Evolutionary conservation across 371 early-diverging fungal genomes (phyloP), one percentile per base, ranked within the genome.

Genomic region (Mucor racemosus): DNA sequence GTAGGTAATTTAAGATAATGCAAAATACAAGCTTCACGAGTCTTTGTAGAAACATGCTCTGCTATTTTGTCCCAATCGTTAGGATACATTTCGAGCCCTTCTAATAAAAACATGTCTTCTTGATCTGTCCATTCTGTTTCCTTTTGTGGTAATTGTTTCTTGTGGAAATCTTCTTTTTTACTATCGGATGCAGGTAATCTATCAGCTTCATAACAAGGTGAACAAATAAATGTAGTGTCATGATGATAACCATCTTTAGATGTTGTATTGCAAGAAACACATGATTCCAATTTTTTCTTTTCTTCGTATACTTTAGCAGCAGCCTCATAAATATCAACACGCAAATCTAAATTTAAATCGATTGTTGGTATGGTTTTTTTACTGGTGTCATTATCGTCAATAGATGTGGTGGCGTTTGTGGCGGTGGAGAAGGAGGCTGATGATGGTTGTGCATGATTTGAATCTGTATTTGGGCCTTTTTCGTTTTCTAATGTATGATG

Each of bases 11-110:
- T 65, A 5, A 83, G 69, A 44, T 74, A 83, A 38, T 78, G 83
- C 19, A 80, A 64, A 5, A 83, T 74, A 72, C 83, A 83, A 11
- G 72, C 77, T 38, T 83, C 83, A 1, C 76, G 76, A 10, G 72
- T 73, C 35, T 73, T 70, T 6, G 75, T 77, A 14, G 72, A 61
- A 1, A 83, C 79, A 62, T 83, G 83, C 3, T 80, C 64, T 4
- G 78, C 75, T 41, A 83, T 71, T 34, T 66, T 64, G 34, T 76
- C 65, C 83, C 83, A 83, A 35, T 82, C 77, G 0, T 71, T 67
- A 11, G 73, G 42, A 64, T 66, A 77, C 79, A 78, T 80, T 8
- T 76, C 79, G 17, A 83, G 19, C 9, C 80, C 83, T 72, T 83
- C 80, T 42, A 76, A 26, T 17, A 83, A 62, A 58, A 83, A 64